Evolutionary conservation across 129 eudicot genomes (phyloP).

Genomic region (Glebionis coronaria): DNA sequence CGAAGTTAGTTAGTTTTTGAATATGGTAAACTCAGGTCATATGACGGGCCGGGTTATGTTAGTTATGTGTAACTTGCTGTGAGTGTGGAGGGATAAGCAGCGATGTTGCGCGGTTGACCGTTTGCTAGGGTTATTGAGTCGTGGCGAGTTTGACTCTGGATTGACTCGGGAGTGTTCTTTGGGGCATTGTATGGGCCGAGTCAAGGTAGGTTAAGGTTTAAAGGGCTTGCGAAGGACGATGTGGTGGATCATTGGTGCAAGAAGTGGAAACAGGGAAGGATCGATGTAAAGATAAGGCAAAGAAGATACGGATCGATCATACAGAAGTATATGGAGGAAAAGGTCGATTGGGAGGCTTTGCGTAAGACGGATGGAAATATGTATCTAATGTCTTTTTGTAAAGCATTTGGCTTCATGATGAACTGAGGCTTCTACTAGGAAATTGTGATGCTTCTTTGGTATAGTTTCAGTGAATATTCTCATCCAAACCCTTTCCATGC

Average conservation of each 20-base stretch:
- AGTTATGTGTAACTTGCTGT: conserved; percentile 58
- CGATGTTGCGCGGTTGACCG: conserved; percentile 79
- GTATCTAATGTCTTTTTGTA: too few relatives aligned
- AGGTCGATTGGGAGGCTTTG: conserved; percentile 76
- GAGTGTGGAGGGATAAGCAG: conserved; percentile 69
- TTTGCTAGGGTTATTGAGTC: conserved; percentile 45
- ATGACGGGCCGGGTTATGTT: conserved; percentile 63
- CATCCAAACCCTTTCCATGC: too few relatives aligned
- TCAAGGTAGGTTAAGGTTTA: conserved; percentile 76
- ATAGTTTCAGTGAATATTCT: too few relatives aligned
- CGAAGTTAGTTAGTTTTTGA: conserved; percentile 55
- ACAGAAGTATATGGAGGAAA: conserved; percentile 62
- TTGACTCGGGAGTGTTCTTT: conserved; percentile 69
- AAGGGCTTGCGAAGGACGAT: conserved; percentile 80
- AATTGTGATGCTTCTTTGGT: too few relatives aligned
- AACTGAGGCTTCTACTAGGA: too few relatives aligned
- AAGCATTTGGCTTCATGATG: too few relatives aligned
- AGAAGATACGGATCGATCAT: too few relatives aligned
- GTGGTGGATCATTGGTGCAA: conserved; percentile 52
- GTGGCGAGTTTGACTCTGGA: conserved; percentile 50
- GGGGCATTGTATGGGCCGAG: conserved; percentile 70
- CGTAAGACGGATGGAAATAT: conserved; percentile 53
- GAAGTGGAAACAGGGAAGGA: conserved; percentile 37
- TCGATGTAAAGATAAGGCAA: conserved; percentile 43
- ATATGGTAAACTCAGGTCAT: conserved; percentile 58